Base-by-base conservation (phyloP, 768 basidiomycete genomes). In the Gelatoporia subvermispora region DNA sequence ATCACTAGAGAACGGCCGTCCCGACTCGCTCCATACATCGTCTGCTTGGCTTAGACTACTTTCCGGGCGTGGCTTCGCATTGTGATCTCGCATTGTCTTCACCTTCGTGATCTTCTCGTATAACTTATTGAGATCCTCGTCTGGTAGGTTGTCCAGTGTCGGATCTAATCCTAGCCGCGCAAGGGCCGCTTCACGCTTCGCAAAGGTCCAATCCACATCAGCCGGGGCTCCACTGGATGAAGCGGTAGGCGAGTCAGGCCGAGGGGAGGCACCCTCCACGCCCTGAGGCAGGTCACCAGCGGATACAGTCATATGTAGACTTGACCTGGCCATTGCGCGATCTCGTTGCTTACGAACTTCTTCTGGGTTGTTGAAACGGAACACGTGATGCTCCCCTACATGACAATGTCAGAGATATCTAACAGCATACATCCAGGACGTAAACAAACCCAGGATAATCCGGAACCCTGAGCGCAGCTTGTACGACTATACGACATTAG, bases 161-260 rank as follows among this genome's bases (percentile, higher is more conserved):
- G 95, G 91, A 59, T 95, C 91, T 28, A 90, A 68, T 3, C 93
- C 93, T 16, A 96, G 73, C 41, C 86, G 77, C 1, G 90, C 88
- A 34, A 93, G 74, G 3, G 92, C 94, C 4, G 93, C 93, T 68
- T 99, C 96, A 8, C 93, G 81, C 63, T 90, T 88, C 5, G 96
- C 96, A 65, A 84, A 98, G n/a, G 83, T 88, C 96, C 96, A 99
- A 65, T 99, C 96, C 38, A 93, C 87, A 54, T 91, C 87, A 22
- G 65, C 75, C 22, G 79, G 74, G 47, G 79, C 84, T 20, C 79
- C 78, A n/a, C n/a, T n/a, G 3, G 78, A 78, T 1, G 85, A 86
- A 11, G 83, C 82, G 1, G 77, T 71, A 3, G 88, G 85, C 5
- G 90, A 90, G 38, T 84, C 84, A 2, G 92, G 89, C n/a, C 88